Conservation (phyloP, 2,329 filamentous ascomycete species). For the Fusarium miscanthi region DNA sequence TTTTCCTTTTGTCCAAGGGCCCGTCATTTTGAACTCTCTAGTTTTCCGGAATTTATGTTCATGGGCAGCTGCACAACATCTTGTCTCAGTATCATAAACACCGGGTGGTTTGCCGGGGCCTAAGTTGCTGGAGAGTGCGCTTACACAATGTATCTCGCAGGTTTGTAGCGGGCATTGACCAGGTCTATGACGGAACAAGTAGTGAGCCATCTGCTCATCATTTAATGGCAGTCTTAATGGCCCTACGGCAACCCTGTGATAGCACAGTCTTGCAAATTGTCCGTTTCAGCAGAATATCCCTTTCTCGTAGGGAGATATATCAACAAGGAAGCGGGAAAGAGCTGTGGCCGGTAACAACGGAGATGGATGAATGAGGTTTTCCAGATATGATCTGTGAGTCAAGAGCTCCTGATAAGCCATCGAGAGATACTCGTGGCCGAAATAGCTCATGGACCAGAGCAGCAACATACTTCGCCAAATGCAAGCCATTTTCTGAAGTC, state of each 20-base stretch:
- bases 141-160: background rate
- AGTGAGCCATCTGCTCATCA: background rate
- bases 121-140: background rate
- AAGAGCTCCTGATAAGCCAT: too few species aligned
- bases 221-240: background rate
- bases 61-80: background rate
- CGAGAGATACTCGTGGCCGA: too few species aligned
- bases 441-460: too few species aligned
- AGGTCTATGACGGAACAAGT: background rate
- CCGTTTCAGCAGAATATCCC: background rate
- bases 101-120: background rate
- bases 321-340: background rate
- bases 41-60: background rate
- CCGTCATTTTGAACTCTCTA: background rate
- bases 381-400: too few species aligned
- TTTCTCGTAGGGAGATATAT: background rate
- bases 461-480: too few species aligned
- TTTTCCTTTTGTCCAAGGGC: background rate
- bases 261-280: background rate
- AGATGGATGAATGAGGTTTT: background rate
- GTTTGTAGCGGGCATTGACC: background rate
- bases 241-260: background rate
- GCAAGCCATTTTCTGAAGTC: too few species aligned
- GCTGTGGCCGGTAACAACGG: background rate
- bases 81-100: background rate